Evolutionary conservation across 148 eudicot genomes (phyloP).

Genomic region (Camellia sinensis): DNA sequence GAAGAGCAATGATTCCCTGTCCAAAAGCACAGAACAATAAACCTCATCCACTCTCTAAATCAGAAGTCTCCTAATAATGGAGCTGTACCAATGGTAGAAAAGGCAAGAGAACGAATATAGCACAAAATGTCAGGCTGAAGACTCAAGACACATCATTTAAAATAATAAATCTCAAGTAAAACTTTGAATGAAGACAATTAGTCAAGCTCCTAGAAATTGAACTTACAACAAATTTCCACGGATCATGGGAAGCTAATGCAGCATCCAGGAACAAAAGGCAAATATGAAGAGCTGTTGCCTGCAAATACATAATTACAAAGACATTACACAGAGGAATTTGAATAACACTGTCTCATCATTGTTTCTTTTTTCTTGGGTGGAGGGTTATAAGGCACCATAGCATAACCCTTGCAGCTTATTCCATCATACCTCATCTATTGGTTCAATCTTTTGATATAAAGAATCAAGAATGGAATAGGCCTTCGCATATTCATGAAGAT

Average conservation of each 20-base stretch:
- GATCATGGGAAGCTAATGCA: conserved; percentile 62
- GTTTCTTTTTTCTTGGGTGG: background rate
- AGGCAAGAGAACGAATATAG: no score
- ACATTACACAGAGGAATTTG: conserved; percentile 4
- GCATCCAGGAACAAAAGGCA: conserved; percentile 85
- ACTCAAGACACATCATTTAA: background rate
- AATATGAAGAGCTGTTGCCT: conserved; percentile 77
- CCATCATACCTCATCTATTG: conserved; percentile 73
- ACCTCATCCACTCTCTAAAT: no score
- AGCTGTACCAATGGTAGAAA: no score
- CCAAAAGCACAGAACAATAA: no score
- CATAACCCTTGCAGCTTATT: background rate
- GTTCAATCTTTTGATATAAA: conserved; percentile 76
- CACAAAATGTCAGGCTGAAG: background rate
- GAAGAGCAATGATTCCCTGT: no score
- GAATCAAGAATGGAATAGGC: conserved; percentile 66
- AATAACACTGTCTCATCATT: background rate
- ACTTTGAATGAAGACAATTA: background rate
- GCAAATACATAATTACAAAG: conserved; percentile 21
- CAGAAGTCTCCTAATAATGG: no score
- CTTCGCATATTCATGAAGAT: conserved; percentile 72
- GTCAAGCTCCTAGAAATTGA: background rate
- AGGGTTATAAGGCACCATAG: background rate
- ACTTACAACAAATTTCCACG: conserved; percentile 71
- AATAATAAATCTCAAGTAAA: background rate